Evolutionary conservation across 441 rosid species (phyloP), one percentile per base, ranked within the genome.

Genomic region (Erodium trifolium): DNA sequence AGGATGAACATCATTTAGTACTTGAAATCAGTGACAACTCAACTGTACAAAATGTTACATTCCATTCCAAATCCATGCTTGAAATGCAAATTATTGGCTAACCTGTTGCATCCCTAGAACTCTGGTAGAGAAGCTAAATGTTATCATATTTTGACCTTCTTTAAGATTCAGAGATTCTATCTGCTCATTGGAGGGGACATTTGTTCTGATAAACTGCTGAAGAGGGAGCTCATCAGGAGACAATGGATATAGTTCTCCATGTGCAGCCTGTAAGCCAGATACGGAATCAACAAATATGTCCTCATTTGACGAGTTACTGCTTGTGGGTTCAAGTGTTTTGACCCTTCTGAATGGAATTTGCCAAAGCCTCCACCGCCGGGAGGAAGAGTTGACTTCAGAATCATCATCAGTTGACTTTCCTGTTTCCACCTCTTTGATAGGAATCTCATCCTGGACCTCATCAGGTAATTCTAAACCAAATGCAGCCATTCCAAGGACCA

Each of bases 71-170:
- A 18, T 23, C 1, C 37, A 63, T 68, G n/a, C n/a, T 68, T 67
- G 63, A 43, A 63, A 63, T 63, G 29, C 57, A 51, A 57, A 77
- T 12, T 45, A 76, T 62, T 55, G 47, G 68, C 84, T 77, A 77
- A 87, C 97, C 96, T 92, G 87, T 73, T 92, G 97, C 37, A 71
- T 86, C 75, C 97, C 97, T 11, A 89, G 85, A 78, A 92, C 94
- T 80, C 94, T 82, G n/a, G 96, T 87, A 53, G 88, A 85, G 83
- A 87, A 92, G 75, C 94, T 88, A 82, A 89, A 92, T 68, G 96
- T 92, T 57, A 92, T 74, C 71, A 81, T 76, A 74, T 92, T 92
- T 77, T 87, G 96, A 73, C 97, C 97, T 72, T 92, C 96, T 82
- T 89, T 88, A 73, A 92, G 84, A 74, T 92, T 88, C 83, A 92